phyloP scores from a whole-genome alignment of 2,329 filamentous ascomycete genomes.

The Paecilomyces sp. region DNA sequence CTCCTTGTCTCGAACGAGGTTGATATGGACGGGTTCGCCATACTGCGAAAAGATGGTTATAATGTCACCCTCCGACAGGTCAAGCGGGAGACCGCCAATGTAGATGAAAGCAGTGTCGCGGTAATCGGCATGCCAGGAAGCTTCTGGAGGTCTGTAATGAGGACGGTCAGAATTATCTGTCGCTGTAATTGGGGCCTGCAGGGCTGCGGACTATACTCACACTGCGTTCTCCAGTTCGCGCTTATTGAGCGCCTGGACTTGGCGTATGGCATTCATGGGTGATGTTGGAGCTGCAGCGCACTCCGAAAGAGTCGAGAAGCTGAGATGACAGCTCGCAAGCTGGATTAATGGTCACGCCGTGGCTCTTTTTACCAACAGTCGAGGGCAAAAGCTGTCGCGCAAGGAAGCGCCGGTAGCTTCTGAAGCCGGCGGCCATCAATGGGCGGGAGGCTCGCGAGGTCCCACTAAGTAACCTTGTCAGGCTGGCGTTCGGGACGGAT shows the following conservation, averaged over 20 bases:
- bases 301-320: neutral
- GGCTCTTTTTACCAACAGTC: neutral
- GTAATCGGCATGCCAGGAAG: constrained; percentile 96
- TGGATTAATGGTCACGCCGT: neutral
- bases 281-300: neutral
- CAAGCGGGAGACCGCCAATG: constrained; percentile 87
- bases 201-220: constrained; percentile 42
- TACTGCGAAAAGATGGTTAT: constrained; percentile 96
- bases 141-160: constrained; percentile 61
- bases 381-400: neutral
- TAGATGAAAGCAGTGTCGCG: constrained; percentile 95
- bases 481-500: neutral
- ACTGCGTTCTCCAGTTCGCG: constrained; percentile 85
- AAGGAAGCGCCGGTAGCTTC: constrained; percentile 1
- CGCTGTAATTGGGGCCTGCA: constrained; percentile 4
- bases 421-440: neutral
- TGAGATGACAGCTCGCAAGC: neutral
- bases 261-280: constrained; percentile 86
- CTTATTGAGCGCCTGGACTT: constrained; percentile 89
- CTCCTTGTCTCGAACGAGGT: constrained; percentile 89
- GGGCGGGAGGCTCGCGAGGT: neutral
- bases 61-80: constrained; percentile 90
- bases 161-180: constrained; percentile 6
- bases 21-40: constrained; percentile 88
- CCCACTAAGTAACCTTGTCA: neutral